Evolutionary conservation across 306 rosid species (phyloP), one percentile per base, ranked within the genome.

Genomic region (Lablab purpureus): DNA sequence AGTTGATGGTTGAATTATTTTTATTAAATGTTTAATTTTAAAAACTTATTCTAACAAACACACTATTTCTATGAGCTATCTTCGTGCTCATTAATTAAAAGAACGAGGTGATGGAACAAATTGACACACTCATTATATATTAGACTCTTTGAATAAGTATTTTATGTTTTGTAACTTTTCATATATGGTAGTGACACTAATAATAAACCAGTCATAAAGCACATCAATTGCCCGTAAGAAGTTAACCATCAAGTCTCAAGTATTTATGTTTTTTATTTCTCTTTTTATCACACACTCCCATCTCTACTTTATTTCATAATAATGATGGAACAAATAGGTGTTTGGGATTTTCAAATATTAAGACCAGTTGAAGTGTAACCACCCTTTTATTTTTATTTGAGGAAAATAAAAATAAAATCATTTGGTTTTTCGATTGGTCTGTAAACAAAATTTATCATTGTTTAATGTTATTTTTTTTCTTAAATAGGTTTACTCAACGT

Each of bases 391-490:
- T 4, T 67, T 51, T 18, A 52, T 19, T 43, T 54, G 28, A n/a
- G 56, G 59, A 60, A 22, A 72, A 73, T 52, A 64, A 51, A n/a
- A n/a, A n/a, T 68, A 72, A 49, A 71, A 64, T n/a, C 65, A 23
- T 73, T 64, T 43, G 43, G 51, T 60, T 60, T 47, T 60, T 55
- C 21, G 54, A 43, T 43, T 10, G 65, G 46, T 82, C 69, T 22
- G 14, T 36, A 25, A 41, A 40, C 17, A 55, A 34, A 34, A 34
- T 34, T 7, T 34, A 34, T 34, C 8, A 32, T 32, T 7, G 1
- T 34, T 6, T 34, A 34, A 6, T 34, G 10, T 34, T 34, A 34
- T 30, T 32, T 34, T 0, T 34, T 34, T 34, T 34, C 40, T 0
- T 34, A 34, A 34, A 34, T 6, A 34, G 6, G 40, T 34, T 7